These are phyloP conservation scores for Coccinonectria pachysandricola DNA, from an alignment of 2,329 filamentous ascomycete genomes.

Conservation along the genomic window DNA sequence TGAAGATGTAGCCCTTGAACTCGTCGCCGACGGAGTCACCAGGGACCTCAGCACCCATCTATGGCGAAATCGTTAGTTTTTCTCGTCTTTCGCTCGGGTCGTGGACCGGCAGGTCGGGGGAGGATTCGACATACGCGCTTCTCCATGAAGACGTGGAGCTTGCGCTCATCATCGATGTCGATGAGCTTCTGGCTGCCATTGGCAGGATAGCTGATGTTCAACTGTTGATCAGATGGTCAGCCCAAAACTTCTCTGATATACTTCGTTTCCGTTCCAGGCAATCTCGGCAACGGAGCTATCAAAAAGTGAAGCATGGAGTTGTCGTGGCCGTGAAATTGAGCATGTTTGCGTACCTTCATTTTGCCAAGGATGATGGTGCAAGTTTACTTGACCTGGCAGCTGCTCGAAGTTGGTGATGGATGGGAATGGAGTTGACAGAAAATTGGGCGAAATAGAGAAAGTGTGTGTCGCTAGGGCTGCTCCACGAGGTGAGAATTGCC, in stretches of 20 bases:
- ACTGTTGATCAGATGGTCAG: slow-evolving; percentile 24
- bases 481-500: slow-evolving; percentile 10
- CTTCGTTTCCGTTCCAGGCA: no score
- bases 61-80: slow-evolving; percentile 25
- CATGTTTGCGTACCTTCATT: slow-evolving; percentile 32
- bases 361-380: slow-evolving; percentile 37
- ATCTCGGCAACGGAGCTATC: no score
- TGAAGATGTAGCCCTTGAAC: slow-evolving; percentile 99
- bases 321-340: no score
- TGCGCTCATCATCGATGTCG: slow-evolving; percentile 98
- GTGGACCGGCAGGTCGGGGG: slow-evolving; percentile 5
- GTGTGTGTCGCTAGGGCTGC: slow-evolving; percentile 34
- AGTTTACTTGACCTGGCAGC: slow-evolving; percentile 33
- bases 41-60: slow-evolving; percentile 85
- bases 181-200: slow-evolving; percentile 99
- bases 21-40: slow-evolving; percentile 95
- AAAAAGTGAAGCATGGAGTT: no score
- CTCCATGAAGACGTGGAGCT: slow-evolving; percentile 98
- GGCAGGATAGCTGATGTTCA: slow-evolving; percentile 79
- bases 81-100: slow-evolving; percentile 4
- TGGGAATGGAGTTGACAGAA: slow-evolving; percentile 20
- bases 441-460: slow-evolving; percentile 29
- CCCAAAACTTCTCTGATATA: slow-evolving; percentile 22
- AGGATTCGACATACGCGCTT: slow-evolving; percentile 60
- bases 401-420: slow-evolving; percentile 29